These are phyloP conservation scores for Pythium aphanidermatum DNA, from an alignment of 352 stramenopile genomes.

Conservation along the genomic window DNA sequence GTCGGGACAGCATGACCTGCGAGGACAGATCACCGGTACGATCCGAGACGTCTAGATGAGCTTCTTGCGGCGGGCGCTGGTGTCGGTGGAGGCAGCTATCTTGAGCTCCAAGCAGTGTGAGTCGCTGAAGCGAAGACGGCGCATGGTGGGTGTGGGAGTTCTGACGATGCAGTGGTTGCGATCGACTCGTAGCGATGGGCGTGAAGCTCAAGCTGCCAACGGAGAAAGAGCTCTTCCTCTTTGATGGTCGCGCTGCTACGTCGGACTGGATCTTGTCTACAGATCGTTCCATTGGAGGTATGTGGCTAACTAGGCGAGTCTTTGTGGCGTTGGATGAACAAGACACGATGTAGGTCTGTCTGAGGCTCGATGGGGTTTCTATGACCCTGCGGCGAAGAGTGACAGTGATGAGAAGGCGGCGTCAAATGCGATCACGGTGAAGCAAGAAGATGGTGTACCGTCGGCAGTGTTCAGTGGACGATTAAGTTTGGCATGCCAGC, in stretches of 20 bases:
- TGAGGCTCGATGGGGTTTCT: slow-evolving; percentile 66
- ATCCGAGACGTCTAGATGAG: slow-evolving; percentile 38
- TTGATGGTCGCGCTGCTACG: slow-evolving; percentile 43
- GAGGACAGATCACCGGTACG: slow-evolving; percentile 1
- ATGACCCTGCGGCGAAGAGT: slow-evolving; percentile 24
- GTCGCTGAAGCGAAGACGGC: slow-evolving; percentile 4
- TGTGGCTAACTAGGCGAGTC: neutral
- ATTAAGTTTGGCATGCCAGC: slow-evolving; percentile 68
- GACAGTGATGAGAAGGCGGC: slow-evolving; percentile 2
- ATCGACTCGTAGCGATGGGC: slow-evolving; percentile 40
- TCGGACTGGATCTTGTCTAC: slow-evolving; percentile 66
- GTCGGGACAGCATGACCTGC: neutral
- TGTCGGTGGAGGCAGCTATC: slow-evolving; percentile 69
- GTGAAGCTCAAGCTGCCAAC: slow-evolving; percentile 66
- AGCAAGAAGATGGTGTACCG: slow-evolving; percentile 32
- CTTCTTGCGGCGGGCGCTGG: slow-evolving; percentile 60
- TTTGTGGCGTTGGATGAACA: too few species aligned
- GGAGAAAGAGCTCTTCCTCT: slow-evolving; percentile 76
- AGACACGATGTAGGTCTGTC: slow-evolving; percentile 37
- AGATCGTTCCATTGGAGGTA: slow-evolving; percentile 78
- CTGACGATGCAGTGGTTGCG: neutral
- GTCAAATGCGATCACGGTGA: slow-evolving; percentile 23
- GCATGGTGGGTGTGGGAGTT: too few species aligned
- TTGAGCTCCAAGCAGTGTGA: slow-evolving; percentile 80
- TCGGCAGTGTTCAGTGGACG: slow-evolving; percentile 68